phyloP scores from a whole-genome alignment of 75 land plant species.

The Pinus tabuliformis region DNA sequence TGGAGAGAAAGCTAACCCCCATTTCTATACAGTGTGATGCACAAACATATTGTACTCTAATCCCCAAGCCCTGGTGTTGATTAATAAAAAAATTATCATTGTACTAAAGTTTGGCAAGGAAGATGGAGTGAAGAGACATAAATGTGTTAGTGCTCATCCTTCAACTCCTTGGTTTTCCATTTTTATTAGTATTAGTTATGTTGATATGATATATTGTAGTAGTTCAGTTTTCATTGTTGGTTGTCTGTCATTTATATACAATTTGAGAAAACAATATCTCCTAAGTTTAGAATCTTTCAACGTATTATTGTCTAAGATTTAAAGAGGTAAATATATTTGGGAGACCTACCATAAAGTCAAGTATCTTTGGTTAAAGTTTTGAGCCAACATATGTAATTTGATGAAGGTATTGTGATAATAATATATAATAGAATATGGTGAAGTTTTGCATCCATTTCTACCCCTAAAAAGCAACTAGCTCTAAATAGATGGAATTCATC shows the following conservation, averaged over 20 bases:
- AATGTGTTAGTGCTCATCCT: conserved; percentile 59
- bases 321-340: background rate
- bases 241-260: conserved; percentile 1
- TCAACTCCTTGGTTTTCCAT: conserved; percentile 34
- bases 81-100: background rate
- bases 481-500: no score
- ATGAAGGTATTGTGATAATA: background rate
- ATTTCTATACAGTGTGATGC: background rate
- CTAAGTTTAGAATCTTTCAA: background rate
- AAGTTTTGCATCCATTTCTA: background rate
- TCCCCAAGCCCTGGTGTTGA: conserved; percentile 5
- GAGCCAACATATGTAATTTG: background rate
- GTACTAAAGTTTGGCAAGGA: conserved; percentile 9
- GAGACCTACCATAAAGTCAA: background rate
- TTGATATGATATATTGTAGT: background rate
- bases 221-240: background rate
- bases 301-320: background rate
- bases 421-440: background rate
- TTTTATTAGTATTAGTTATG: background rate
- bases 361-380: background rate
- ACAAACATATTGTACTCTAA: background rate
- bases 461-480: no score
- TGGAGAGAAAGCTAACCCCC: background rate
- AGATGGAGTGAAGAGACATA: conserved; percentile 69
- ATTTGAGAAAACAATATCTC: background rate